These are phyloP conservation scores for Alternaria sp. DNA, from an alignment of 2,329 filamentous ascomycete genomes.

Conservation along the genomic window DNA sequence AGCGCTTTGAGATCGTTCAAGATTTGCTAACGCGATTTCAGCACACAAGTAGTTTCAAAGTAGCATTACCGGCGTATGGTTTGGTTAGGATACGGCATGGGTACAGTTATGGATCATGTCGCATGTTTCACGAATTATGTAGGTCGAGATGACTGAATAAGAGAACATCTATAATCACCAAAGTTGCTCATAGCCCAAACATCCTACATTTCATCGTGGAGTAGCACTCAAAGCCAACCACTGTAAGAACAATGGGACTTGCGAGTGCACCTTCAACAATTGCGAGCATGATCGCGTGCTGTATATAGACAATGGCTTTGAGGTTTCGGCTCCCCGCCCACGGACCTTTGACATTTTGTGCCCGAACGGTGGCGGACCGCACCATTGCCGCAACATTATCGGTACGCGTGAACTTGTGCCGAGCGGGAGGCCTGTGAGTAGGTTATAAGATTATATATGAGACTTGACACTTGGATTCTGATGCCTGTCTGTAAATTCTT, in stretches of 20 bases:
- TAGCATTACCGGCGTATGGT: slow-evolving; percentile 27
- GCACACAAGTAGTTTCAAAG: slow-evolving; percentile 34
- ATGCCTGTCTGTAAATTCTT: neutral
- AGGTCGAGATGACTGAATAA: slow-evolving; percentile 3
- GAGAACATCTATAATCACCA: neutral
- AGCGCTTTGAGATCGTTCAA: neutral
- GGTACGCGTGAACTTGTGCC: slow-evolving; percentile 1
- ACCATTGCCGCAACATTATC: slow-evolving; percentile 7
- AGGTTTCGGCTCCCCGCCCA: slow-evolving; percentile 24
- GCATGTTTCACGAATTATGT: slow-evolving; percentile 20
- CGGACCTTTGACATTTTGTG: slow-evolving; percentile 7
- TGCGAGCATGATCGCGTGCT: neutral
- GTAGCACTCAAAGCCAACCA: slow-evolving; percentile 45
- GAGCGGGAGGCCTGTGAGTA: slow-evolving; percentile 6
- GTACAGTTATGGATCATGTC: slow-evolving; percentile 15
- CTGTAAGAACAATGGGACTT: neutral
- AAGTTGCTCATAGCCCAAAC: slow-evolving; percentile 39
- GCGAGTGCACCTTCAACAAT: neutral
- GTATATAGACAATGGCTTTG: neutral
- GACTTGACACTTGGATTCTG: neutral
- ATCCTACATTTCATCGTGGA: slow-evolving; percentile 27
- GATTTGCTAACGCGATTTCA: slow-evolving; percentile 18
- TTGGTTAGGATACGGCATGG: slow-evolving; percentile 5
- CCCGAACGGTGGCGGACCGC: slow-evolving; percentile 12
- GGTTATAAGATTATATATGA: neutral